These are phyloP conservation scores for Coemansia sp. DNA, from an alignment of 192 early-diverging fungal species.

Conservation along the genomic window DNA sequence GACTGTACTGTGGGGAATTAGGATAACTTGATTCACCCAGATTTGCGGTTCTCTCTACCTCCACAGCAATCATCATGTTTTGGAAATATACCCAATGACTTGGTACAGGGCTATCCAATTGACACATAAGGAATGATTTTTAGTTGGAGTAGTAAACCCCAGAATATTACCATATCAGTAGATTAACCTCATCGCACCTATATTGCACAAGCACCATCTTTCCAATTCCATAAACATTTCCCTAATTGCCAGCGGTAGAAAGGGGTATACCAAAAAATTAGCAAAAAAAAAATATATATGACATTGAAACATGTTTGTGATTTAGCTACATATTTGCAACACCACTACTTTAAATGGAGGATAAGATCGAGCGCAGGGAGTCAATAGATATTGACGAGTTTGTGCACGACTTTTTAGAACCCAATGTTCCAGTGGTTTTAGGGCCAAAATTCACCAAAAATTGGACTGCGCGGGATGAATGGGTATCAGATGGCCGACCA, in stretches of 20 bases:
- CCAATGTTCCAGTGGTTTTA: slow-evolving; percentile 35
- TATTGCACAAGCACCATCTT: neutral
- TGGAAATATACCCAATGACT: neutral
- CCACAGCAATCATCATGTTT: slow-evolving; percentile 1
- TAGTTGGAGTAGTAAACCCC: neutral
- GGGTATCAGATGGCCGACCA: slow-evolving; percentile 42
- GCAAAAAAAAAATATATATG: neutral
- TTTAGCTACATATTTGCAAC: neutral
- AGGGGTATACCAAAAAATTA: neutral
- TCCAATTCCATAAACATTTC: neutral
- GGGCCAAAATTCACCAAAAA: slow-evolving; percentile 12
- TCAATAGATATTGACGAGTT: slow-evolving; percentile 32
- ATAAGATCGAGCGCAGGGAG: slow-evolving; percentile 28
- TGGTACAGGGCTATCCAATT: neutral
- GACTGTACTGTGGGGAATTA: neutral
- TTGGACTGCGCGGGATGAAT: slow-evolving; percentile 61
- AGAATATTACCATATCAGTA: neutral
- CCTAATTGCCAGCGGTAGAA: neutral
- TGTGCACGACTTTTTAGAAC: slow-evolving; percentile 27
- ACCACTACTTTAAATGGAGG: neutral
- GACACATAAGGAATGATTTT: neutral
- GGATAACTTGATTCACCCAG: neutral
- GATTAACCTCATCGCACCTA: neutral
- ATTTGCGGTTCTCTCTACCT: neutral
- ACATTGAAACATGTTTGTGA: neutral